phyloP scores from a whole-genome alignment of 1,139 yeast species.

The Yamadazyma dushanensis region DNA sequence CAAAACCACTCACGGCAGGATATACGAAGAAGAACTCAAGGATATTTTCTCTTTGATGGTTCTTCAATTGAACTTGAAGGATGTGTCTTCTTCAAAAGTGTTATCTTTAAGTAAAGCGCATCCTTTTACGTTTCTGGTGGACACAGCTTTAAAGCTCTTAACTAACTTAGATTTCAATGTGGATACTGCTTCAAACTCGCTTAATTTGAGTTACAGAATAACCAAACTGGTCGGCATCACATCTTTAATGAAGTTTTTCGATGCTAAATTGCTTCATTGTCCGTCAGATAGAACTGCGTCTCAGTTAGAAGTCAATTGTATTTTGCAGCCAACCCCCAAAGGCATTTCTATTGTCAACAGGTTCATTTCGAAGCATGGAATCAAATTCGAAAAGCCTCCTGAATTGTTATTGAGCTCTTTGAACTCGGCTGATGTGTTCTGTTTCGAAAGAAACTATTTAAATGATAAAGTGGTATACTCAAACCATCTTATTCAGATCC shows the following conservation, averaged over 20 bases:
- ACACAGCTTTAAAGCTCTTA: conserved; percentile 56
- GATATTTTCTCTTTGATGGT: conserved; percentile 56
- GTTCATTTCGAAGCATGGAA: conserved; percentile 60
- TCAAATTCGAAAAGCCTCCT: conserved; percentile 40
- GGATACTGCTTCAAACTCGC: conserved; percentile 49
- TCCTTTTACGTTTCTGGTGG: conserved; percentile 56
- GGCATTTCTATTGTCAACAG: conserved; percentile 72
- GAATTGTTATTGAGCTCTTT: conserved; percentile 45
- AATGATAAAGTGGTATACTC: conserved; percentile 68
- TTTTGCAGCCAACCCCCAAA: conserved; percentile 84
- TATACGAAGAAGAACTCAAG: conserved; percentile 56
- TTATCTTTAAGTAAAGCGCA: conserved; percentile 21
- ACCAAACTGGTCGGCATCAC: conserved; percentile 51
- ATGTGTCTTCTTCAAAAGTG: conserved; percentile 7
- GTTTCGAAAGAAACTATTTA: conserved; percentile 63
- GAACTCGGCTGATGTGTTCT: conserved; percentile 72
- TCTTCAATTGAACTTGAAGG: conserved; percentile 46
- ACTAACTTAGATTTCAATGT: conserved; percentile 47
- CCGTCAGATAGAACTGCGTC: conserved; percentile 71
- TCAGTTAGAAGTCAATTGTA: conserved; percentile 32
- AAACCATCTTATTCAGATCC: conserved; percentile 59
- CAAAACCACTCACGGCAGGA: conserved; percentile 51
- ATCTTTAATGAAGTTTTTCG: conserved; percentile 56
- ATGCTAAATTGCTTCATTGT: conserved; percentile 69
- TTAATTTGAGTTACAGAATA: conserved; percentile 62